These are phyloP conservation scores for Dissoconium aciculare DNA, from an alignment of 2,329 filamentous ascomycete species.

Conservation along the genomic window DNA sequence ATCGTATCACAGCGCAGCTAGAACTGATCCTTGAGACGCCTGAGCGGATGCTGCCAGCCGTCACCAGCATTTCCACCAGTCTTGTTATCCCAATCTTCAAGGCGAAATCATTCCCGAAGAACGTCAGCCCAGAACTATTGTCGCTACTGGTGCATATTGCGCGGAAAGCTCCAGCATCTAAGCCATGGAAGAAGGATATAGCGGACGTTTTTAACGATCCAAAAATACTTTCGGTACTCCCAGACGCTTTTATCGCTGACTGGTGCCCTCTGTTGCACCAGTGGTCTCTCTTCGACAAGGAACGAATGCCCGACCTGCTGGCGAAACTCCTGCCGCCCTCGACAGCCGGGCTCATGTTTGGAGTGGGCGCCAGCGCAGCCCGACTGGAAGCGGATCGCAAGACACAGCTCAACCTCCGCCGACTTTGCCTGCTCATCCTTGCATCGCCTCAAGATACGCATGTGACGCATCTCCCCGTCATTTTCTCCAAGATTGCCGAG, in stretches of 20 bases:
- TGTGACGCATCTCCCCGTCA: slow-evolving; percentile 54
- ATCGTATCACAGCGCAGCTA: slow-evolving; percentile 62
- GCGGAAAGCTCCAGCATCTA: slow-evolving; percentile 64
- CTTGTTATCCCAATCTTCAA: slow-evolving; percentile 70
- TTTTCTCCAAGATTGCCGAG: slow-evolving; percentile 76
- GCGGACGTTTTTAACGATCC: slow-evolving; percentile 82
- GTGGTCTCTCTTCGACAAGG: slow-evolving; percentile 76
- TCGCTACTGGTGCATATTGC: slow-evolving; percentile 62
- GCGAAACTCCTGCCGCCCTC: slow-evolving; percentile 68
- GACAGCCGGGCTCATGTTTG: slow-evolving; percentile 92
- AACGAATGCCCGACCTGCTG: slow-evolving; percentile 68
- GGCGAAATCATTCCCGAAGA: slow-evolving; percentile 75
- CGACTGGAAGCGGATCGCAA: slow-evolving; percentile 88
- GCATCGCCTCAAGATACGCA: slow-evolving; percentile 66
- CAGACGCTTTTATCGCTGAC: slow-evolving; percentile 50
- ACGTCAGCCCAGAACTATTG: slow-evolving; percentile 57
- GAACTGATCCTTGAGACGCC: slow-evolving; percentile 70
- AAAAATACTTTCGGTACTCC: slow-evolving; percentile 62
- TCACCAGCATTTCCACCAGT: slow-evolving; percentile 66
- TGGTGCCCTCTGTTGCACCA: slow-evolving; percentile 78
- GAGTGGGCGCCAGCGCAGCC: slow-evolving; percentile 89
- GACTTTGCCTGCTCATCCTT: slow-evolving; percentile 65
- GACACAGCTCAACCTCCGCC: slow-evolving; percentile 75
- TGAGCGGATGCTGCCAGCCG: slow-evolving; percentile 66
- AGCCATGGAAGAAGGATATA: slow-evolving; percentile 85